Evolutionary conservation across 306 rosid species (phyloP).

Genomic region (Medicago ruthenica): DNA sequence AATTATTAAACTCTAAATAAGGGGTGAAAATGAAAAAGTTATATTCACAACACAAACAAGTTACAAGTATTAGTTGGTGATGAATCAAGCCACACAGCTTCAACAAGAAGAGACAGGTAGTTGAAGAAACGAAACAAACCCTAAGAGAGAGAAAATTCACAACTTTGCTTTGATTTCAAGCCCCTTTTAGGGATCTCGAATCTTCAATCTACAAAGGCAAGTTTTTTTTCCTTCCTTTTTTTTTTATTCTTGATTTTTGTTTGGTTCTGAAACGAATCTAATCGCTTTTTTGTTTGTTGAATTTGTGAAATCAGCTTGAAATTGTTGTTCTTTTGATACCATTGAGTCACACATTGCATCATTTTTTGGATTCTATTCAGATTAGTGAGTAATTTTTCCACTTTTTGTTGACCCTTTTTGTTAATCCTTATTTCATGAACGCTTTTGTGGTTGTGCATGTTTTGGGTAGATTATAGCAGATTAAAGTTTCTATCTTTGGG

Average conservation of each 20-base stretch:
- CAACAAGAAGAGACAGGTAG: conserved; percentile 53
- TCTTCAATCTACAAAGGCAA: conserved; percentile 60
- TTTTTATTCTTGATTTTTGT: conserved; percentile 22
- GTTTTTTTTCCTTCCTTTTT: neutral
- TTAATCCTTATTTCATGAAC: neutral
- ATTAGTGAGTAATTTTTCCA: conserved; percentile 27
- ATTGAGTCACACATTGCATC: conserved; percentile 44
- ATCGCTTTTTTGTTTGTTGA: conserved; percentile 38
- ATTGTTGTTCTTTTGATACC: conserved; percentile 33
- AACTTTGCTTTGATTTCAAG: conserved; percentile 51
- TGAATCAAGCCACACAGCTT: conserved; percentile 52
- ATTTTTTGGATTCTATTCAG: conserved; percentile 37
- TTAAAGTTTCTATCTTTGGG: conserved; percentile 40
- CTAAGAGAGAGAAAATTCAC: conserved; percentile 39
- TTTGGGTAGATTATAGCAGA: conserved; percentile 38
- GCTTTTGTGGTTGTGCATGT: conserved; percentile 24
- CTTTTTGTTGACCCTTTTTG: conserved; percentile 5
- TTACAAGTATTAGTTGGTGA: conserved; percentile 31
- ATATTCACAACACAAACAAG: conserved; percentile 14
- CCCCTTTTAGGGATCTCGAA: conserved; percentile 71
- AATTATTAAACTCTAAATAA: neutral
- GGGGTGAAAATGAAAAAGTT: conserved; percentile 29
- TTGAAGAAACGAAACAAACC: conserved; percentile 57
- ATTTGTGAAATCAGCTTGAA: conserved; percentile 35
- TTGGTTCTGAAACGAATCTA: conserved; percentile 46